phyloP scores from a whole-genome alignment of 495 filamentous ascomycete genomes.

The Neurospora sp. region DNA sequence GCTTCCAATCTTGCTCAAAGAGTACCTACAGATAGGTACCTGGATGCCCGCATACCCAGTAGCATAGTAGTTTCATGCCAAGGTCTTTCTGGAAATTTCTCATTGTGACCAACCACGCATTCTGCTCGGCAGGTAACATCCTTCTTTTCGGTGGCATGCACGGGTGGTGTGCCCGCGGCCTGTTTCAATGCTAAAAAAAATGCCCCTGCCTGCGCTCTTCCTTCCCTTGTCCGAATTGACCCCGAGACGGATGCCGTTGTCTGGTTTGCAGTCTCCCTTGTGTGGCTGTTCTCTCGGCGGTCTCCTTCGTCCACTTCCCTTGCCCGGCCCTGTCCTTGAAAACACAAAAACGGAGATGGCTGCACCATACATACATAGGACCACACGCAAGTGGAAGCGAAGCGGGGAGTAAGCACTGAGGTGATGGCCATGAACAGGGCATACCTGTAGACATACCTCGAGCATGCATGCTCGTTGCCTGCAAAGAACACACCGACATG shows the following conservation, averaged over 20 bases:
- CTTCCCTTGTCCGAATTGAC: background rate
- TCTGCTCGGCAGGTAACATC: background rate
- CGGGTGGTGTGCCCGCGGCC: background rate
- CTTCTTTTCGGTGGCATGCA: background rate
- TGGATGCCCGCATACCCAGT: background rate
- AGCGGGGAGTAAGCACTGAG: background rate
- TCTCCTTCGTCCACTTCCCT: background rate
- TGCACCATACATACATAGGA: background rate
- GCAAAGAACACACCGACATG: background rate
- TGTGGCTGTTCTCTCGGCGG: background rate
- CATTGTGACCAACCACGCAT: background rate
- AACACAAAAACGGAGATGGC: background rate
- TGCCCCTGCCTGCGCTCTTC: background rate
- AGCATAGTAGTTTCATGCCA: background rate
- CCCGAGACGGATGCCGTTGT: background rate
- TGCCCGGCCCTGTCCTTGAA: background rate
- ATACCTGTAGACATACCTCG: background rate
- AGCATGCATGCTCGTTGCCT: background rate
- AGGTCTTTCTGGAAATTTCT: background rate
- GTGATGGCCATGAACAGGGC: background rate
- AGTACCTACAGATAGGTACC: background rate
- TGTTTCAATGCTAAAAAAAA: background rate
- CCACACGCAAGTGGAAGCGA: background rate
- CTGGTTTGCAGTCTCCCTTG: background rate
- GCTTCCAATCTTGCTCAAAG: background rate